Evolutionary conservation across 805 yeast genomes (phyloP).

Genomic region (Starmerella bacillaris): DNA sequence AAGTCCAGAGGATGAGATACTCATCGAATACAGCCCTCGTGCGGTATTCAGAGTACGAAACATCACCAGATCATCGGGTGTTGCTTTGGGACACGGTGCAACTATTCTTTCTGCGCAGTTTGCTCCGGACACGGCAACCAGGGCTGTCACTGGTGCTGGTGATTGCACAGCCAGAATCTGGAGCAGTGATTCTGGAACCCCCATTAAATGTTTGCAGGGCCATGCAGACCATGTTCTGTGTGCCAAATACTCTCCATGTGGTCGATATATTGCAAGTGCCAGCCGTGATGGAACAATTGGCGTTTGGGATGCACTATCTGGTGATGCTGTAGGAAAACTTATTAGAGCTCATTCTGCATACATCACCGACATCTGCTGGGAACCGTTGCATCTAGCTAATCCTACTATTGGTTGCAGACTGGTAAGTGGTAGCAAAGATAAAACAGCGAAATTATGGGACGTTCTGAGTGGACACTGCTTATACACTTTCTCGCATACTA

Average conservation of each 20-base stretch:
- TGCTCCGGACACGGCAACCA: constrained; percentile 72
- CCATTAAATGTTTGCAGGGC: constrained; percentile 59
- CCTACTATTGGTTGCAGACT: constrained; percentile 43
- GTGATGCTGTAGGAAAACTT: constrained; percentile 55
- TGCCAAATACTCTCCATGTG: constrained; percentile 84
- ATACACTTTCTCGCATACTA: constrained; percentile 61
- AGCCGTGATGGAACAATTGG: constrained; percentile 83
- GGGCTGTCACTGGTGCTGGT: constrained; percentile 91
- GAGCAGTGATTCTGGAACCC: constrained; percentile 94
- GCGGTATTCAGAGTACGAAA: constrained; percentile 88
- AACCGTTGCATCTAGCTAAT: constrained; percentile 66
- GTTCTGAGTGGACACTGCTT: constrained; percentile 46
- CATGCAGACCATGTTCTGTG: constrained; percentile 89
- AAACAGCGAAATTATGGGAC: constrained; percentile 82
- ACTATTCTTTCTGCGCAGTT: constrained; percentile 83
- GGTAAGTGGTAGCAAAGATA: constrained; percentile 81
- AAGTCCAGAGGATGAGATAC: constrained; percentile 83
- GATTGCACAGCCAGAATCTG: constrained; percentile 90
- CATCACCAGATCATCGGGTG: constrained; percentile 75
- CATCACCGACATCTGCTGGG: constrained; percentile 84
- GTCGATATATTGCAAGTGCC: constrained; percentile 81
- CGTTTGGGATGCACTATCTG: constrained; percentile 67
- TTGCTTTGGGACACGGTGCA: constrained; percentile 89
- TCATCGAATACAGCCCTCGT: constrained; percentile 80
- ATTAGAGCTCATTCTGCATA: constrained; percentile 72